These are phyloP conservation scores for Rhodotorula glutinis DNA, from an alignment of 1,284 basidiomycete genomes.

Conservation along the genomic window DNA sequence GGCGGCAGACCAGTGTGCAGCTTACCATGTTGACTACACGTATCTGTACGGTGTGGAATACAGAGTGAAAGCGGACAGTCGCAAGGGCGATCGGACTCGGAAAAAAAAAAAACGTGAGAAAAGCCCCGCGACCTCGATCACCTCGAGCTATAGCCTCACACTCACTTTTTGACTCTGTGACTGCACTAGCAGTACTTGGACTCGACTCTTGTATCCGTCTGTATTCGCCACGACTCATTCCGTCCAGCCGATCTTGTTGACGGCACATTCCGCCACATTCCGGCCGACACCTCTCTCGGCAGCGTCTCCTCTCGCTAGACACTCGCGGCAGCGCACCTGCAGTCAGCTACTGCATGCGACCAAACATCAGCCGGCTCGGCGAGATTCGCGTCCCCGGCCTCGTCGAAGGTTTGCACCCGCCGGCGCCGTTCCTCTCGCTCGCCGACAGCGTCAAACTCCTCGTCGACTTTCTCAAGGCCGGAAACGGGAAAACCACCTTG, in stretches of 20 bases:
- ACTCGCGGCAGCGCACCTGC: too few relatives aligned
- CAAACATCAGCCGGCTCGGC: slow-evolving; percentile 5
- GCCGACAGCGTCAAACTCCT: slow-evolving; percentile 64
- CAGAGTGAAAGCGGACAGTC: background rate
- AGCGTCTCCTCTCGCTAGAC: background rate
- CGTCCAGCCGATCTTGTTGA: too few relatives aligned
- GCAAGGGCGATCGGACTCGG: too few relatives aligned
- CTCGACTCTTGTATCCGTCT: background rate
- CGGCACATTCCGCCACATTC: too few relatives aligned
- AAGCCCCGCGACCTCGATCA: too few relatives aligned
- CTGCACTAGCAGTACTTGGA: background rate
- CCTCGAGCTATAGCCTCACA: background rate
- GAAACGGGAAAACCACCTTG: slow-evolving; percentile 56
- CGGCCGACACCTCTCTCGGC: too few relatives aligned
- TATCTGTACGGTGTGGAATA: background rate
- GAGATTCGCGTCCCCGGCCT: slow-evolving; percentile 50
- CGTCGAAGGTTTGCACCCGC: slow-evolving; percentile 50
- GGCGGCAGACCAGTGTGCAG: background rate
- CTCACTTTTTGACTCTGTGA: background rate
- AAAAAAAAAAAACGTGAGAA: too few relatives aligned
- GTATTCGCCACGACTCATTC: too few relatives aligned
- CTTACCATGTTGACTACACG: slow-evolving; percentile 4
- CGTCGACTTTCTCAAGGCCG: slow-evolving; percentile 60
- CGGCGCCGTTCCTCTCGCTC: slow-evolving; percentile 53
- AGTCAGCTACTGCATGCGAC: background rate